Evolutionary conservation across 108 stramenopile species (phyloP), one percentile per base, ranked within the genome.

Genomic region (Stephanodiscus triporus): DNA sequence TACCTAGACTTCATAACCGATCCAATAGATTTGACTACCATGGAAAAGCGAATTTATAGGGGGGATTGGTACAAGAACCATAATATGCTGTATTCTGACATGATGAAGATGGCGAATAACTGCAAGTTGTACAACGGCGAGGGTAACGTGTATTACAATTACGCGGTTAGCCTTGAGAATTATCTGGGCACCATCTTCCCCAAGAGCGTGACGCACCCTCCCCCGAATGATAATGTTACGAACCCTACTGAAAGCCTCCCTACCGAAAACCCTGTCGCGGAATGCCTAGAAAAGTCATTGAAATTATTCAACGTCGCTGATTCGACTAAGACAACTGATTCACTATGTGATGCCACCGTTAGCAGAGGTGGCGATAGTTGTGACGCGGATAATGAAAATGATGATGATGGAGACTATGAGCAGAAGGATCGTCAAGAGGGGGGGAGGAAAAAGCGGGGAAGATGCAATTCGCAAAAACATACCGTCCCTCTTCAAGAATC

Each of bases 71-170:
- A 99, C 78, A 83, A 85, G 57, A 86, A 81, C 9, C 92, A 85
- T 54, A 67, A 92, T 50, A 87, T 89, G 84, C 68, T 97, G 26
- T 85, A 85, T 68, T 82, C 84, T 10, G 96, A 98, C 75, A 68
- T 98, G 80, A 84, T 94, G 84, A 81, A 89, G 54, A 96, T 98
- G 95, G 91, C 91, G 53, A 84, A 92, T 72, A 97, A 96, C 72
- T 97, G 97, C 82, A 96, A 97, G 74, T 56, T 85, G 23, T 97
- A 95, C 85, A 97, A 97, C 82, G 91, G 86, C 8, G 82, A 80
- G 63, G 78, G 54, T 0, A 92, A 86, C 59, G 82, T 87, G 3
- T 95, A 91, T 70, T 79, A 85, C 24, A 86, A 89, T 20, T 91
- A 90, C 80, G 94, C 94, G 9, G 70, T 71, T 22, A 88, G 77